Conservation (phyloP, 306 rosid species). For the Sophora flavescens region DNA sequence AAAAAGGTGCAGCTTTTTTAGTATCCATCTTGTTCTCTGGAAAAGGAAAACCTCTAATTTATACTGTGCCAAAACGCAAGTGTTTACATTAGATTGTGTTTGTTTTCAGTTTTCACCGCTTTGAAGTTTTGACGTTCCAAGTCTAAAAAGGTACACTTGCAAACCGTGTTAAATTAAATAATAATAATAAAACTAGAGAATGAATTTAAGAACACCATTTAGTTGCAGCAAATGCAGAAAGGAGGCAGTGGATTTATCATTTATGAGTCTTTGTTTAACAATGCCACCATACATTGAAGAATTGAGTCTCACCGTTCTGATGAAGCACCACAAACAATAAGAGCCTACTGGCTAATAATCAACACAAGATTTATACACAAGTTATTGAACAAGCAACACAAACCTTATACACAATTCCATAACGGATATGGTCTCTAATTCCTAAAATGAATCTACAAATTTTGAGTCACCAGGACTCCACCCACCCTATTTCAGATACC, state of each 20-base stretch:
- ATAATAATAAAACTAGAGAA: not conserved
- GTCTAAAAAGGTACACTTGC: not conserved
- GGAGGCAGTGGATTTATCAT: conserved; percentile 39
- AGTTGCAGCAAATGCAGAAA: conserved; percentile 31
- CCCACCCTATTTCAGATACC: conserved; percentile 48
- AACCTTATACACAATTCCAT: conserved; percentile 66
- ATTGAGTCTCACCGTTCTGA: conserved; percentile 46
- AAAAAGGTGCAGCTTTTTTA: conserved; percentile 7
- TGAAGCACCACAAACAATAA: conserved; percentile 53
- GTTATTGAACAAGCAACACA: conserved; percentile 52
- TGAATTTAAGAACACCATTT: conserved; percentile 36
- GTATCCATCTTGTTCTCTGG: not conserved
- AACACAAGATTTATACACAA: conserved; percentile 53
- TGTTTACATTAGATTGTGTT: not conserved
- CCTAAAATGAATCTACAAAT: conserved; percentile 55
- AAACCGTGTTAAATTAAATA: not conserved
- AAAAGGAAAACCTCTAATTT: conserved; percentile 35
- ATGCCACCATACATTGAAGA: conserved; percentile 43
- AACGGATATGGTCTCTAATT: conserved; percentile 47
- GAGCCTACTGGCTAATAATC: conserved; percentile 51
- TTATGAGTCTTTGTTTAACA: conserved; percentile 31
- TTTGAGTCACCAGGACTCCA: conserved; percentile 11
- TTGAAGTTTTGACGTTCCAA: conserved; percentile 5
- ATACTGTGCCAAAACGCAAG: not conserved
- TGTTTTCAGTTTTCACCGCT: conserved; percentile 21